Base-by-base conservation (phyloP, 768 basidiomycete species). In the Lactarius pseudohatsudake region DNA sequence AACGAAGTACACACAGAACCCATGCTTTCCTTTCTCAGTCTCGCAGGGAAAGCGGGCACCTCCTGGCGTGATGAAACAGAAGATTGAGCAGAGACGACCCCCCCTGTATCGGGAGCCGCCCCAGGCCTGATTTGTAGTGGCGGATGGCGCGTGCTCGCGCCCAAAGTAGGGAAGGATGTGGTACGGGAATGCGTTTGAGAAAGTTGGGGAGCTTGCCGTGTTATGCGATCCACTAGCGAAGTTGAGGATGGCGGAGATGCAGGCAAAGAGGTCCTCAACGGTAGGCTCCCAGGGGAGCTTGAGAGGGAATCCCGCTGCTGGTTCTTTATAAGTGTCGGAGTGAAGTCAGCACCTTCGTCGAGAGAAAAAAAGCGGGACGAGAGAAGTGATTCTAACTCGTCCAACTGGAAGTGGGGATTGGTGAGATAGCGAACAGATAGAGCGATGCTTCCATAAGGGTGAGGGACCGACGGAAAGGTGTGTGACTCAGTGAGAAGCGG, bases 351-450 rank as follows among this genome's bases (percentile, higher is more conserved):
- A 20, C 83, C 86, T 70, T 86, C 84, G 70, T 90, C 88, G 62
- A 86, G 80, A 1, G 87, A 87, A 30, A 89, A 79, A 72, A 94
- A 90, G 16, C 85, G 80, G 4, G 87, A 88, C 3, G 89, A 91
- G 5, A 93, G 79, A 1, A 92, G 77, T 1, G 88, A 87, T 76
- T 94, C 92, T 38, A 88, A 81, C 69, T 91, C 88, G 75, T 92
- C 90, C 36, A 92, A 77, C 68, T 85, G 82, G 79, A 93, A 93
- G 71, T 83, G 79, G 4, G 91, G 89, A 1, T 82, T 77, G 15
- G 83, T 79, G 57, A 92, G 84, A 76, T 90, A 92, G 32, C 83
- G 86, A 41, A 82, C 76, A 10, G 85, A 80, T 61, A 94, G 81
- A 0, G 80, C 78, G 62, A 93, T 82, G 0, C 82, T 79, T 57